These are phyloP conservation scores for Cinnamomum chago DNA, from an alignment of 164 flowering plant genomes.

Conservation along the genomic window DNA sequence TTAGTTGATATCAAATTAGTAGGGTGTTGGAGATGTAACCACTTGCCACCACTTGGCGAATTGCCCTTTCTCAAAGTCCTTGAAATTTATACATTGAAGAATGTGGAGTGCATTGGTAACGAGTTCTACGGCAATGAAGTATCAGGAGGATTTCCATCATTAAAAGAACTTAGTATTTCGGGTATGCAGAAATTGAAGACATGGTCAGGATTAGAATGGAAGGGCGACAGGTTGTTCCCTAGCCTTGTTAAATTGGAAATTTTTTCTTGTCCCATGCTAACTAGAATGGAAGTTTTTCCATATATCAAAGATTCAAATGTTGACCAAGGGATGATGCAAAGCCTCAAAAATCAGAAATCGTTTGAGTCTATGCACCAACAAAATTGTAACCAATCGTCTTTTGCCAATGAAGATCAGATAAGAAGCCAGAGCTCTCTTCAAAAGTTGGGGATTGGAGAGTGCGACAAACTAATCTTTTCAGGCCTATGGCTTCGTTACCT, in stretches of 20 bases:
- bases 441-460: neutral
- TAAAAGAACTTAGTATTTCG: neutral
- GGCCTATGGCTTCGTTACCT: conserved; percentile 9
- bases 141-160: neutral
- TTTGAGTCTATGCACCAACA: no score
- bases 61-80: no score
- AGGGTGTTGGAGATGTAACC: no score
- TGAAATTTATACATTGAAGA: neutral
- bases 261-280: neutral
- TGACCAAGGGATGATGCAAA: neutral
- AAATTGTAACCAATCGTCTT: no score
- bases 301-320: neutral
- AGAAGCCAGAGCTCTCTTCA: no score
- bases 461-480: neutral
- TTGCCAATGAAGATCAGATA: no score
- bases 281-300: neutral
- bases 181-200: conserved; percentile 3
- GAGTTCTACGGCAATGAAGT: neutral
- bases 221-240: neutral
- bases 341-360: neutral
- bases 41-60: no score
- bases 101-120: neutral
- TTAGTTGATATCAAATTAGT: no score
- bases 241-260: neutral
- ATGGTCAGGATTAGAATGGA: neutral